These are phyloP conservation scores for Cyclostephanos invisitatus DNA, from an alignment of 108 stramenopile genomes.

Conservation along the genomic window DNA sequence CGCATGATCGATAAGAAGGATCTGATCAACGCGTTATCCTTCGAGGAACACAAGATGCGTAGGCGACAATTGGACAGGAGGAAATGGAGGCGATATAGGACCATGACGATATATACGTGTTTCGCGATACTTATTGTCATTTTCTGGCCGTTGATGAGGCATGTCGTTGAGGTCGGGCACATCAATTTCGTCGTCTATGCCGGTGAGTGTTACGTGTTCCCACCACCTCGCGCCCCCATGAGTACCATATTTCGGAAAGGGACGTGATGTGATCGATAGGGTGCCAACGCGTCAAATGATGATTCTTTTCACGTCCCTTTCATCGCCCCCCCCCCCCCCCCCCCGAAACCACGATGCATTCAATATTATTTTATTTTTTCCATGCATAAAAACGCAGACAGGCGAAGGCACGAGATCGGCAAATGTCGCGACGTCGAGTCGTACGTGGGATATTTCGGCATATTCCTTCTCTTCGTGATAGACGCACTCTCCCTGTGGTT, in stretches of 20 bases:
- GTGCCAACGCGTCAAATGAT: no score
- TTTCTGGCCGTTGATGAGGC: slow-evolving; percentile 73
- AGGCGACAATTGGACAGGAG: slow-evolving; percentile 50
- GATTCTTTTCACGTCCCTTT: neutral
- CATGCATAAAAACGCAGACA: slow-evolving; percentile 36
- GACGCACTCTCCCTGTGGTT: slow-evolving; percentile 78
- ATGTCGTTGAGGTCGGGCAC: slow-evolving; percentile 58
- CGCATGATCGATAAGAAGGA: slow-evolving; percentile 90
- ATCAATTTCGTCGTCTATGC: slow-evolving; percentile 85
- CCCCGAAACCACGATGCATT: no score
- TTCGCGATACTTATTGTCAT: slow-evolving; percentile 56
- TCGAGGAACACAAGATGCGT: slow-evolving; percentile 78
- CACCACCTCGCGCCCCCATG: no score
- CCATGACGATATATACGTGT: slow-evolving; percentile 53
- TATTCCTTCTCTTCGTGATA: slow-evolving; percentile 64
- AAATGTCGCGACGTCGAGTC: slow-evolving; percentile 69
- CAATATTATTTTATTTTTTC: no score
- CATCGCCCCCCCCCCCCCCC: neutral
- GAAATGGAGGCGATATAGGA: slow-evolving; percentile 55
- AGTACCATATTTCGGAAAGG: no score
- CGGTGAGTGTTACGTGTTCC: slow-evolving; percentile 41
- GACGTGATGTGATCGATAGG: no score
- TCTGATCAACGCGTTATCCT: slow-evolving; percentile 75
- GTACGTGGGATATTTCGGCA: slow-evolving; percentile 55
- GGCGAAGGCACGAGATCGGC: slow-evolving; percentile 63